phyloP scores from a whole-genome alignment of 331 rosid species.

The Saraca asoca region DNA sequence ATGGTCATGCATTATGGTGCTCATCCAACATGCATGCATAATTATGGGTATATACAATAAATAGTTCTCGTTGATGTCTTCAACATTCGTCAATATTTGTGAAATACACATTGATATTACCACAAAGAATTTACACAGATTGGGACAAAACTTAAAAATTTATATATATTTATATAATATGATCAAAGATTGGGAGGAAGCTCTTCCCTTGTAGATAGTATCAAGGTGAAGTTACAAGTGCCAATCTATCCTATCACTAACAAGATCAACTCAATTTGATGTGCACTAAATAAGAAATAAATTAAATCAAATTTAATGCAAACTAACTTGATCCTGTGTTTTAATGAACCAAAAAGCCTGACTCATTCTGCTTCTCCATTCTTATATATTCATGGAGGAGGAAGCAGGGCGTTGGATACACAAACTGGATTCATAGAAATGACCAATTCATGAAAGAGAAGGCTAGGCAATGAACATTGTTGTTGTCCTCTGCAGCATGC shows the following conservation, averaged over 20 bases:
- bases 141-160: no score
- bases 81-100: no score
- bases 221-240: no score
- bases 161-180: no score
- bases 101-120: no score
- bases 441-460: slow-evolving; percentile 94
- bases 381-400: slow-evolving; percentile 22
- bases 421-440: slow-evolving; percentile 62
- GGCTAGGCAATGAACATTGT: slow-evolving; percentile 77
- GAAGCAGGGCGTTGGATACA: slow-evolving; percentile 20
- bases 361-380: not conserved
- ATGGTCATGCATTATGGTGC: no score
- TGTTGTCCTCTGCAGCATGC: slow-evolving; percentile 60
- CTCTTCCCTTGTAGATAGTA: no score
- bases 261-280: slow-evolving; percentile 34
- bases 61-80: no score
- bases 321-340: slow-evolving; percentile 35
- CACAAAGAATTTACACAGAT: no score
- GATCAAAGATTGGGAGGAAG: no score
- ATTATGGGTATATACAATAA: no score
- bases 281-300: slow-evolving; percentile 39
- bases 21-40: no score
- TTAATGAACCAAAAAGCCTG: slow-evolving; percentile 35
- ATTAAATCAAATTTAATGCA: slow-evolving; percentile 44
- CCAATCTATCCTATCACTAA: not conserved